Percentiles rank a stretch among this genome's conserved stretches.
Evolutionary conservation across 1,284 basidiomycete genomes (phyloP).

Genomic region (Austroboletus novae-zelandiae): DNA sequence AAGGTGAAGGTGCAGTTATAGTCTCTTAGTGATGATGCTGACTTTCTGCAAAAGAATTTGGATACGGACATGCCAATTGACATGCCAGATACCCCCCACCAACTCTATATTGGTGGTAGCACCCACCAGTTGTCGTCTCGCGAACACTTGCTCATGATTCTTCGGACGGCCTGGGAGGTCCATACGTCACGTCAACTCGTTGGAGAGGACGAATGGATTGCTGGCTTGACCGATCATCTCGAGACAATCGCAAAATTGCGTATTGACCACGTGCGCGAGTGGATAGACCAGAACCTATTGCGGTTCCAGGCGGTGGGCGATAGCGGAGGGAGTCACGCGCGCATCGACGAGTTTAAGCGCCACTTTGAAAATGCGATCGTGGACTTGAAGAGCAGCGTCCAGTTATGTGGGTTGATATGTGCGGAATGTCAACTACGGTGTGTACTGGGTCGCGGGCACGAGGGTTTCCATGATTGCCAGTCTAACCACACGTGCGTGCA

Average conservation of each 20-base stretch:
- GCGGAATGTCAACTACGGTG: constrained; percentile 47
- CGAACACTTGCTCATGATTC: constrained; percentile 29
- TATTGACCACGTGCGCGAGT: constrained; percentile 44
- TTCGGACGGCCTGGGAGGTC: constrained; percentile 36
- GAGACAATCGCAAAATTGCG: constrained; percentile 39
- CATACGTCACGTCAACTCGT: constrained; percentile 30
- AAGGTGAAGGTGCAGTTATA: constrained; percentile 36
- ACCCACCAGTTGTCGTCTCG: constrained; percentile 20
- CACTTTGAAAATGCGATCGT: constrained; percentile 41
- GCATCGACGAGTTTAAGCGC: constrained; percentile 46
- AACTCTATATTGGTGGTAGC: constrained; percentile 37
- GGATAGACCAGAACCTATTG: constrained; percentile 48
- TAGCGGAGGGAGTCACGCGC: constrained; percentile 32
- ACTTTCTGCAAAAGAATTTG: constrained; percentile 39
- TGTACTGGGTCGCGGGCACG: constrained; percentile 43
- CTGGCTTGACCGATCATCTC: constrained; percentile 38
- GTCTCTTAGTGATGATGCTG: neutral
- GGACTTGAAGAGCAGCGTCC: constrained; percentile 43
- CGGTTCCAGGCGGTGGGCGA: constrained; percentile 39
- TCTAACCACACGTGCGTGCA: constrained; percentile 47
- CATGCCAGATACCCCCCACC: constrained; percentile 32
- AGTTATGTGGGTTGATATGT: constrained; percentile 50
- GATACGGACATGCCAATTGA: constrained; percentile 45
- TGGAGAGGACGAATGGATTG: constrained; percentile 42
- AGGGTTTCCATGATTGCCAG: constrained; percentile 45